A percentile compares a stretch with the other conserved stretches of the same genome.
Evolutionary conservation across 441 rosid species (phyloP).

Genomic region (Biscutella laevigata): DNA sequence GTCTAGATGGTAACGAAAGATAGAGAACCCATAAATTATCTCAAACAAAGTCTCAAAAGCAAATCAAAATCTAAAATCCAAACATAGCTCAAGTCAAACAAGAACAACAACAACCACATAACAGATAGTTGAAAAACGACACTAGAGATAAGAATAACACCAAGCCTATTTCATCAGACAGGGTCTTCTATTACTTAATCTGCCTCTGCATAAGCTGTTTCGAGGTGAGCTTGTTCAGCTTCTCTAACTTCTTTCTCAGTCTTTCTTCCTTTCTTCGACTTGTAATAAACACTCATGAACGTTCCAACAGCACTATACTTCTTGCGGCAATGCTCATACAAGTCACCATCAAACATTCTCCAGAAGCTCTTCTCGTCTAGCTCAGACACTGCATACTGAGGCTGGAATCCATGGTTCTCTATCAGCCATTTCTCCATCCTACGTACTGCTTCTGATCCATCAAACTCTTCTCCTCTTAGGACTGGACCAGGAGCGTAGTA

Average conservation of each 20-base stretch:
- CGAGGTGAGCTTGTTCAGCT: constrained; percentile 85
- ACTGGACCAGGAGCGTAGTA: constrained; percentile 88
- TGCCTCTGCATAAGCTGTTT: constrained; percentile 65
- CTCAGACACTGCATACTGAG: constrained; percentile 95
- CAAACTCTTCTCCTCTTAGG: constrained; percentile 80
- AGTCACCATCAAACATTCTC: constrained; percentile 91
- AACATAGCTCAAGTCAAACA: too few relatives aligned
- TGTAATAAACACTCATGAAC: constrained; percentile 96
- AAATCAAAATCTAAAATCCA: too few relatives aligned
- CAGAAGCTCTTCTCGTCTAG: constrained; percentile 84
- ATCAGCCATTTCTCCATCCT: constrained; percentile 84
- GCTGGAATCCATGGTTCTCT: constrained; percentile 87
- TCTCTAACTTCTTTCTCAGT: constrained; percentile 96
- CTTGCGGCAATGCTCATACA: constrained; percentile 74
- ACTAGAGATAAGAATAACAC: constrained; percentile 4
- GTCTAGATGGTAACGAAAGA: too few relatives aligned
- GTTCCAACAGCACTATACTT: constrained; percentile 89
- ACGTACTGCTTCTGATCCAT: constrained; percentile 82
- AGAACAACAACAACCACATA: too few relatives aligned
- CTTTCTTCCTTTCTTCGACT: constrained; percentile 95
- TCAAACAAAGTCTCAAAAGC: too few relatives aligned
- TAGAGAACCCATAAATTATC: too few relatives aligned
- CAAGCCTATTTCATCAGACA: not conserved
- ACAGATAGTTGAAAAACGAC: too few relatives aligned
- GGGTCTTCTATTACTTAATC: constrained; percentile 7